These are phyloP conservation scores for Monilinia vaccinii-corymbosi DNA, from an alignment of 2,329 filamentous ascomycete genomes.

Conservation along the genomic window DNA sequence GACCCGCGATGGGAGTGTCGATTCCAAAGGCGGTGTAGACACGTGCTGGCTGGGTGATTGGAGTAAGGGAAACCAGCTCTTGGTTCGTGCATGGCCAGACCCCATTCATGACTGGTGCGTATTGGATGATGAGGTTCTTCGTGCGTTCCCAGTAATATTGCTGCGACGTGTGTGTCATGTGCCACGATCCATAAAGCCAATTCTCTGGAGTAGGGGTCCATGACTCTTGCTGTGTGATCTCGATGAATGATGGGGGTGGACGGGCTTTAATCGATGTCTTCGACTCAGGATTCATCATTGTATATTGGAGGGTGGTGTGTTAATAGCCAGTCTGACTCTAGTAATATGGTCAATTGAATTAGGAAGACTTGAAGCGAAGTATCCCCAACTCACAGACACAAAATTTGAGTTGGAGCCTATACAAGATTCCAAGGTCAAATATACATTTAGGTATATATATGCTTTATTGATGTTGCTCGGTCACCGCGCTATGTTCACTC, in stretches of 20 bases:
- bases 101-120: conserved; percentile 2
- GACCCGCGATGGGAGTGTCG: not conserved
- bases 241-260: not conserved
- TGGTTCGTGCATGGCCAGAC: conserved; percentile 4
- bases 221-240: not conserved
- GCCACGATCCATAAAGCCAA: conserved; percentile 1
- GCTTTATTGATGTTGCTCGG: no score
- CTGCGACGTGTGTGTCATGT: conserved; percentile 5
- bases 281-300: not conserved
- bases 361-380: no score
- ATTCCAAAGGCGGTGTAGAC: conserved; percentile 6
- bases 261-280: not conserved
- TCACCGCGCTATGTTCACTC: no score
- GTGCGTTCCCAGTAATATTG: conserved; percentile 5
- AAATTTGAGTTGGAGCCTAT: not conserved
- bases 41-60: not conserved
- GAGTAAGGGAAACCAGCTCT: not conserved
- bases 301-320: not conserved
- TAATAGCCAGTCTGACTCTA: not conserved
- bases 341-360: not conserved
- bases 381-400: not conserved
- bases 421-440: not conserved
- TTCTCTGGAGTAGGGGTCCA: conserved; percentile 2
- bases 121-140: conserved; percentile 4
- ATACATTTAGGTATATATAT: no score